Evolutionary conservation across 495 filamentous ascomycete genomes (phyloP).

Genomic region (Neurospora sp.): DNA sequence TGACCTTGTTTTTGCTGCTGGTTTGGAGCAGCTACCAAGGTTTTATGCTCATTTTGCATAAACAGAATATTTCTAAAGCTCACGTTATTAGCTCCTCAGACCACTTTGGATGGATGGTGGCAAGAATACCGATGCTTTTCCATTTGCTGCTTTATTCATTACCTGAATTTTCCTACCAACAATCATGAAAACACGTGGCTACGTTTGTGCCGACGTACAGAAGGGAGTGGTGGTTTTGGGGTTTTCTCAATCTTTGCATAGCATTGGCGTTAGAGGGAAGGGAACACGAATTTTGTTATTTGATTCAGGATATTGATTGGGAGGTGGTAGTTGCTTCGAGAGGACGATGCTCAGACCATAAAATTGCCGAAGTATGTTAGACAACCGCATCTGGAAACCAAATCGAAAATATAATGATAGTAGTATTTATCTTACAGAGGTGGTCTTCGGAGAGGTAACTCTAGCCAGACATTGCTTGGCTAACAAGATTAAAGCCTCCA

Average conservation of each 20-base stretch:
- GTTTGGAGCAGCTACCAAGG: slow-evolving; percentile 9
- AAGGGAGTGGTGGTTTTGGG: neutral
- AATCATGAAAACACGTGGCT: neutral
- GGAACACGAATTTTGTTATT: neutral
- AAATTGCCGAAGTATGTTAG: neutral
- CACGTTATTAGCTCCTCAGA: neutral
- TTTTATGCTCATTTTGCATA: neutral
- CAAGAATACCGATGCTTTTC: neutral
- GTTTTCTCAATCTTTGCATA: neutral
- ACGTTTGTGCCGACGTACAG: neutral
- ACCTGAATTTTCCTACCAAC: neutral
- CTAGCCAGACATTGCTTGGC: neutral
- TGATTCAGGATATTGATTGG: neutral
- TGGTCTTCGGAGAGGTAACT: neutral
- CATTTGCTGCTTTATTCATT: neutral
- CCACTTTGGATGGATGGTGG: neutral
- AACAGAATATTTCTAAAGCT: neutral
- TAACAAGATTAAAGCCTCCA: neutral
- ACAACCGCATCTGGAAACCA: neutral
- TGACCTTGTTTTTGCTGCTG: slow-evolving; percentile 16
- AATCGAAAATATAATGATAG: neutral
- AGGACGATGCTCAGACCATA: neutral
- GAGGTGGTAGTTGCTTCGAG: neutral
- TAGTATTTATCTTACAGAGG: neutral
- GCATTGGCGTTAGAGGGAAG: neutral